Base-by-base conservation (phyloP, 2,329 filamentous ascomycete genomes). In the Alternaria consortialis region DNA sequence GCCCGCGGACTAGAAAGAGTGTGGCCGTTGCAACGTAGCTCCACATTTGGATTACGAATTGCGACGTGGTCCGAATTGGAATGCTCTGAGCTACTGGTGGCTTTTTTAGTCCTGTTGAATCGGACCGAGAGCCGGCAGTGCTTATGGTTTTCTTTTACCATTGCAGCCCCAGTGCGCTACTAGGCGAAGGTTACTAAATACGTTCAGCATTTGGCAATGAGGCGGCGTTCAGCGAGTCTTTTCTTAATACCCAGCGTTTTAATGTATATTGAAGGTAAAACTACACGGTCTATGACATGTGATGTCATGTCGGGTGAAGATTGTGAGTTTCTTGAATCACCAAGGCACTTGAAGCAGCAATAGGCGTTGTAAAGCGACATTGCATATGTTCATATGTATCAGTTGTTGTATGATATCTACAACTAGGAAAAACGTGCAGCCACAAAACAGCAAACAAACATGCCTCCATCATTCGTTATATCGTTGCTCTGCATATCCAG, bases 31-130 rank as follows among this genome's bases (percentile, higher is more conserved):
- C 20, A 36, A 13, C 46, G 20, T 23, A n/a, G 46, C 46, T 50
- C 46, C 46, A 50, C 46, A 50, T 50, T 36, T 9, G 15, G 15
- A 23, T 13, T 50, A 31, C 34, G 46, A 50, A 23, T 17, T 37
- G 46, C 34, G 46, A 27, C 46, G 46, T 50, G 46, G 46, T 36
- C 46, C 46, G 46, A 50, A 36, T 50, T 50, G 46, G 32, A 50
- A n/a, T 11, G 32, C 32, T 37, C 32, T 25, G 20, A 36, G 46
- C 31, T 37, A 50, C 31, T 2, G 32, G 32, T 20, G 46, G 46
- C 13, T 23, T 36, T 11, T n/a, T 23, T 50, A 25, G 31, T 34
- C 46, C 13, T 20, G 12, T 50, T n/a, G 2, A 50, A 27, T 50
- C 46, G 46, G 46, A 15, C 46, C 46, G 46, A 50, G 32, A 8